Evolutionary conservation across 2,329 filamentous ascomycete species (phyloP), one percentile per base, ranked within the genome.

Genomic region (Tothia fuscella): DNA sequence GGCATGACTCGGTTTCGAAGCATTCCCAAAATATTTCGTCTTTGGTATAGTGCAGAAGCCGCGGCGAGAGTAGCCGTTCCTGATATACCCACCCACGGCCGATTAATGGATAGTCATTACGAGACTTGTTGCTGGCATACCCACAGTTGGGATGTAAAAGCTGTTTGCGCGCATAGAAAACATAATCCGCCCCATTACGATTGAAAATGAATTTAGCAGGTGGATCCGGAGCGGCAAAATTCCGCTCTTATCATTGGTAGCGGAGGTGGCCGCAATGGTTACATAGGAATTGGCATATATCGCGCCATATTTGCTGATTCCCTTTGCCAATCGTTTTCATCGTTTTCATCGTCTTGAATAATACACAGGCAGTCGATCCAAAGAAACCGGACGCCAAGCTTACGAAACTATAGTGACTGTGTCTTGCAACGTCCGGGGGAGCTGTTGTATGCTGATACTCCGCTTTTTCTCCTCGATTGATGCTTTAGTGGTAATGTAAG

Each of bases 311-410:
- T 26, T 9, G 35, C 16, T 6, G 35, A 12, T 38, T 38, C 16
- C 9, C 16, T 6, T 9, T 38, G 10, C 35, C 35, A 38, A 16
- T 38, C 35, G 9, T 20, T 20, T 12, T 20, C 16, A 16, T 38
- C 35, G 9, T 20, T 20, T 12, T 20, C 16, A 12, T 36, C 20
- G 19, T 40, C 19, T 35, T 40, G 37, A 34, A 40, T 13, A 12
- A 40, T 16, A 13, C 22, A 40, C 6, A 40, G 16, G 16, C 24
- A 9, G 17, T 40, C 37, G 12, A 40, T 22, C 37, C 37, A 40
- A 35, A 40, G 37, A 19, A 38, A 40, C 16, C 37, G 21, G 10
- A 34, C 20, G 21, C 26, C 37, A 19, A 40, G 37, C 10, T n/a
- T n/a, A 12, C 16, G 9, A 7, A n/a, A 20, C 25, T n/a, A 24